phyloP scores from a whole-genome alignment of 257 asterid species.

The Asclepias syriaca region DNA sequence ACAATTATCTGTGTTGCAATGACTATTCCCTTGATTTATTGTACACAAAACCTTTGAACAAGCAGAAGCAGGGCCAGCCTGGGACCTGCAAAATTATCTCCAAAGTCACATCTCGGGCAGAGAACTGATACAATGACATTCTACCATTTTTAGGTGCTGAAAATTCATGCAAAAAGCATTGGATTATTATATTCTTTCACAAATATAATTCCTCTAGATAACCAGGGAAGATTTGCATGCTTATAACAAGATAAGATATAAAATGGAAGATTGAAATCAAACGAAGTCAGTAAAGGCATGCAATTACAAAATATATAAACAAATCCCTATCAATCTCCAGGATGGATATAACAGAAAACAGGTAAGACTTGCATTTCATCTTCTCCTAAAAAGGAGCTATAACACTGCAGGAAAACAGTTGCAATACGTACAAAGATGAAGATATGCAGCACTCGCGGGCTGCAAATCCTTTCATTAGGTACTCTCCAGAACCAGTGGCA shows the following conservation, averaged over 20 bases:
- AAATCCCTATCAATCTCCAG: neutral
- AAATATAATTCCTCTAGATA: neutral
- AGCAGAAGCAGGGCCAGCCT: conserved; percentile 72
- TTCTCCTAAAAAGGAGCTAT: neutral
- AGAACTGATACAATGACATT: neutral
- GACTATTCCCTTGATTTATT: conserved; percentile 32
- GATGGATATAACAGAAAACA: neutral
- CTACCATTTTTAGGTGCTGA: neutral
- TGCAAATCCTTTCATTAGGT: conserved; percentile 74
- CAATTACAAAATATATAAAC: neutral
- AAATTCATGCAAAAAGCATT: neutral
- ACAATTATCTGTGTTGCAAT: conserved; percentile 36
- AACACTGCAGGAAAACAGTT: neutral
- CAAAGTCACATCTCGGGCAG: neutral
- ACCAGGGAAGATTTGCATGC: neutral
- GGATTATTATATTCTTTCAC: neutral
- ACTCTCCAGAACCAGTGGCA: conserved; percentile 95
- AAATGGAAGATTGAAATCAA: neutral
- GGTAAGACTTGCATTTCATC: neutral
- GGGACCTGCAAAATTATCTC: conserved; percentile 44
- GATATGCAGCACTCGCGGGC: conserved; percentile 89
- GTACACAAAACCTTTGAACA: conserved; percentile 53
- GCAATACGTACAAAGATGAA: conserved; percentile 48
- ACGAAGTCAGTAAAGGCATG: neutral
- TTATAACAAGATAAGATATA: neutral